phyloP scores from a whole-genome alignment of 164 flowering plant species.

The Warburgia ugandensis region DNA sequence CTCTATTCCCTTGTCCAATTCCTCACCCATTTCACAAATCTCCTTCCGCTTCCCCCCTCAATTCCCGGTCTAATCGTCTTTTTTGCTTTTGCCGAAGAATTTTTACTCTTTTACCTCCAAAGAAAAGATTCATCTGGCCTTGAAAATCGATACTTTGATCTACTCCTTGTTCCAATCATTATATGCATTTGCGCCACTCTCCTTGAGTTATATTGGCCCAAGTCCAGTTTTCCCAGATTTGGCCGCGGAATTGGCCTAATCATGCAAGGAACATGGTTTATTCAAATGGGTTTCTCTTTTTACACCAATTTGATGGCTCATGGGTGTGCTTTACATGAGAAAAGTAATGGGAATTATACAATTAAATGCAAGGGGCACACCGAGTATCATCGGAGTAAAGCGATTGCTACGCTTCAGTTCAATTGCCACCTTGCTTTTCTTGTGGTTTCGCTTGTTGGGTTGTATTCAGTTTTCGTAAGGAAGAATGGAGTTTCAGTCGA shows the following conservation, averaged over 20 bases:
- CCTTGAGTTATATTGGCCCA: slow-evolving; percentile 33
- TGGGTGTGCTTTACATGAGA: slow-evolving; percentile 57
- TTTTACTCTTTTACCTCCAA: slow-evolving; percentile 61
- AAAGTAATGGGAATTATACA: slow-evolving; percentile 77
- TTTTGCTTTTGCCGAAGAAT: slow-evolving; percentile 74
- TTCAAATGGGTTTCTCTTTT: slow-evolving; percentile 90
- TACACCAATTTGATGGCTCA: slow-evolving; percentile 44
- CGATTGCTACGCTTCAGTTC: slow-evolving; percentile 82
- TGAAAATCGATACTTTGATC: slow-evolving; percentile 80
- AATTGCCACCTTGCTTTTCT: slow-evolving; percentile 87
- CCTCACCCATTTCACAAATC: slow-evolving; percentile 16
- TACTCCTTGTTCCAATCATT: slow-evolving; percentile 66
- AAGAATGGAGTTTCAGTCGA: slow-evolving; percentile 14
- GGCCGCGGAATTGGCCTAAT: slow-evolving; percentile 72
- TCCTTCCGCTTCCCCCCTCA: slow-evolving; percentile 28
- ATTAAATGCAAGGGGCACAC: slow-evolving; percentile 69
- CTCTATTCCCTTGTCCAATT: slow-evolving; percentile 46
- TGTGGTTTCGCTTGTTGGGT: slow-evolving; percentile 31
- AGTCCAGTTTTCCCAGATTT: slow-evolving; percentile 33
- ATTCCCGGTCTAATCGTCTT: slow-evolving; percentile 35
- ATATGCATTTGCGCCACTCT: slow-evolving; percentile 54
- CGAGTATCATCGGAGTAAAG: slow-evolving; percentile 72
- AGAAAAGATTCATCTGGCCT: slow-evolving; percentile 62
- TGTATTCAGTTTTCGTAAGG: slow-evolving; percentile 34
- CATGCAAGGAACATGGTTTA: slow-evolving; percentile 82